Evolutionary conservation across 2,329 filamentous ascomycete species (phyloP).

Genomic region (Fusarium tuaranense): DNA sequence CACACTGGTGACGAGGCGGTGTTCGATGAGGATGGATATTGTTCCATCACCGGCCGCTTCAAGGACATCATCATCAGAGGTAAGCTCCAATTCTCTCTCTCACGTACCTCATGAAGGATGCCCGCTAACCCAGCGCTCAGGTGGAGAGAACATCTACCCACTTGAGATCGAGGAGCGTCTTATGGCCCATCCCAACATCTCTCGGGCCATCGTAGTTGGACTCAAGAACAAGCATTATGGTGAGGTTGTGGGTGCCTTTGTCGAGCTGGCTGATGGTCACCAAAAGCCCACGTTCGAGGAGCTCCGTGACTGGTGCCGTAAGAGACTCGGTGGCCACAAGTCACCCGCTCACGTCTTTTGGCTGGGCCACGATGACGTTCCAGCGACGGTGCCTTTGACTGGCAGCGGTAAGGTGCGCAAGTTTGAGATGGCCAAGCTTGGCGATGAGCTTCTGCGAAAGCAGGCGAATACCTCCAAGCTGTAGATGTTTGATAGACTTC

Average conservation of each 20-base stretch:
- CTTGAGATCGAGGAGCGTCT: slow-evolving; percentile 81
- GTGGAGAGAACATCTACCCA: slow-evolving; percentile 80
- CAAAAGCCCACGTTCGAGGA: slow-evolving; percentile 62
- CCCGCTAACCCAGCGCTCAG: slow-evolving; percentile 49
- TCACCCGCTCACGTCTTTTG: slow-evolving; percentile 81
- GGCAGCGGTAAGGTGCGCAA: slow-evolving; percentile 80
- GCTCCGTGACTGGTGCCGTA: slow-evolving; percentile 71
- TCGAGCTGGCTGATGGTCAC: slow-evolving; percentile 55
- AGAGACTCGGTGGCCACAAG: slow-evolving; percentile 74
- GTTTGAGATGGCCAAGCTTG: slow-evolving; percentile 70
- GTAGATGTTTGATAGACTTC: slow-evolving; percentile 42
- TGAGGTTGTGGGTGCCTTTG: slow-evolving; percentile 77
- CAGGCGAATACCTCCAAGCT: slow-evolving; percentile 59
- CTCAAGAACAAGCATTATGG: slow-evolving; percentile 78
- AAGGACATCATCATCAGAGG: slow-evolving; percentile 85
- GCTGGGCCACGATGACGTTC: slow-evolving; percentile 72
- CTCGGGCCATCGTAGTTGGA: slow-evolving; percentile 76
- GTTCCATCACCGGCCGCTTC: slow-evolving; percentile 79
- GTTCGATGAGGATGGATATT: slow-evolving; percentile 76
- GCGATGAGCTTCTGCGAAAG: slow-evolving; percentile 65
- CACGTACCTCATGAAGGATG: slow-evolving; percentile 26
- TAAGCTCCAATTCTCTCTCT: slow-evolving; percentile 38
- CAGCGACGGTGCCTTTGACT: slow-evolving; percentile 70
- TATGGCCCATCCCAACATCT: slow-evolving; percentile 71
- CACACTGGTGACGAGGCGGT: slow-evolving; percentile 78